Base-by-base conservation (phyloP, 257 asterid genomes). In the Solanum gandarillasii region DNA sequence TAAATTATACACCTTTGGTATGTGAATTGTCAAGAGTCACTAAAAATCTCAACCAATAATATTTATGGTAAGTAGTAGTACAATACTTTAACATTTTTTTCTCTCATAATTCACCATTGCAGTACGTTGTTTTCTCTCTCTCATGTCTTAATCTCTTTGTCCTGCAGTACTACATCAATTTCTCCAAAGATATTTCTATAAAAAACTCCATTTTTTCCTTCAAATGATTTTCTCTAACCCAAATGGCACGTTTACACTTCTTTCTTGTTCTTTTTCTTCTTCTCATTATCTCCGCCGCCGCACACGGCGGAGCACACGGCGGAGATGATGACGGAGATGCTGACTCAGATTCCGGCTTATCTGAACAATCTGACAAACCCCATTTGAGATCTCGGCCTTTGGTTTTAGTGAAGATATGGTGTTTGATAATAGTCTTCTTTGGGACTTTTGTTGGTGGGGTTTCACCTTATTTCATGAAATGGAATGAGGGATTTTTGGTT, bases 401-500 rank as follows among this genome's bases (percentile, higher is more conserved):
- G 93, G 91, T 95, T 48, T 76, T 92, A 58, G 98, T 93, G 31
- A 96, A 96, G 82, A 90, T 95, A 88, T 96, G 98, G 98, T 96
- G 98, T 87, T 88, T 95, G 78, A 91, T 94, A 34, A 88, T 96
- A 14, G 98, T 96, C 62, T 96, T 96, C 38, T 87, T 90, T 12
- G 97, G 93, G 68, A 94, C 99, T 36, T 95, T 96, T 39, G 76
- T 90, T 21, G 99, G 98, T 25, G 98, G 98, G 41, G 93, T 95
- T 87, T 96, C 98, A 6, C 98, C 99, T 8, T 96, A 95, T 83
- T 94, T 95, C 89, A 82, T 95, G 92, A 94, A 93, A 52, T 94
- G 98, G 99, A 96, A 94, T 91, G 99, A 96, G 89, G 95, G 92
- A 8, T 95, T 96, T 84, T 90, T 96, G 90, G 90, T 94, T 4